Percentiles rank a stretch among this genome's conserved stretches.
These are phyloP conservation scores for Platanus orientalis DNA, from an alignment of 164 flowering plant genomes.

Conservation along the genomic window DNA sequence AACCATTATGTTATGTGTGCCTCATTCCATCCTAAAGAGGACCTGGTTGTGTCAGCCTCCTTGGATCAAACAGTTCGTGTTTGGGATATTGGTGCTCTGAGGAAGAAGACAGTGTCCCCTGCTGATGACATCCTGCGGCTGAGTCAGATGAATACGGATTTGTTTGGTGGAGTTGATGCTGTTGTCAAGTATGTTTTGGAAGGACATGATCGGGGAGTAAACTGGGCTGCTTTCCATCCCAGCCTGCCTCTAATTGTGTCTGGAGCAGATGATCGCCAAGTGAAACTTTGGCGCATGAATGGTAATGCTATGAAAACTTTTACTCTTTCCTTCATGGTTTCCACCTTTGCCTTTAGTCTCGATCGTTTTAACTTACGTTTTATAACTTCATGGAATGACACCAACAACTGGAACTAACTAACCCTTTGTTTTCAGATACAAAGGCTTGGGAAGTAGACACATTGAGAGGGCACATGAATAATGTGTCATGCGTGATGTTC, in stretches of 20 bases:
- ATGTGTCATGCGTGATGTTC: slow-evolving; percentile 90
- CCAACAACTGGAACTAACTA: not conserved
- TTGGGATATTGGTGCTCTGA: slow-evolving; percentile 90
- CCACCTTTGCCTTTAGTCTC: not conserved
- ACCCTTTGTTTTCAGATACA: slow-evolving; percentile 55
- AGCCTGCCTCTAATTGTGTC: slow-evolving; percentile 73
- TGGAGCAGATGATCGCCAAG: slow-evolving; percentile 97
- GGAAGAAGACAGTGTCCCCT: slow-evolving; percentile 77
- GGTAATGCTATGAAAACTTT: slow-evolving; percentile 36
- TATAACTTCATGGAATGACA: not conserved
- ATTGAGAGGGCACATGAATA: slow-evolving; percentile 85
- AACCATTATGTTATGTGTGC: slow-evolving; percentile 92
- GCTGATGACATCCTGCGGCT: slow-evolving; percentile 78
- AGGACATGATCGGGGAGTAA: slow-evolving; percentile 85
- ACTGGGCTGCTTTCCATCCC: slow-evolving; percentile 96
- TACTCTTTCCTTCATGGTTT: not conserved
- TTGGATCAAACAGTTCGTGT: slow-evolving; percentile 93
- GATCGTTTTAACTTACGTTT: not conserved
- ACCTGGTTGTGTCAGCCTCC: slow-evolving; percentile 89
- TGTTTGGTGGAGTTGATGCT: slow-evolving; percentile 94
- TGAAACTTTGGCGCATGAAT: slow-evolving; percentile 95
- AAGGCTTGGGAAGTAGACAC: slow-evolving; percentile 97
- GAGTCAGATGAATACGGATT: slow-evolving; percentile 88
- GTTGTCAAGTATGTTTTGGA: slow-evolving; percentile 92
- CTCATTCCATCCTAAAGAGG: slow-evolving; percentile 88